Conservation (phyloP, 2,329 filamentous ascomycete genomes). For the Rosellinia necatrix region DNA sequence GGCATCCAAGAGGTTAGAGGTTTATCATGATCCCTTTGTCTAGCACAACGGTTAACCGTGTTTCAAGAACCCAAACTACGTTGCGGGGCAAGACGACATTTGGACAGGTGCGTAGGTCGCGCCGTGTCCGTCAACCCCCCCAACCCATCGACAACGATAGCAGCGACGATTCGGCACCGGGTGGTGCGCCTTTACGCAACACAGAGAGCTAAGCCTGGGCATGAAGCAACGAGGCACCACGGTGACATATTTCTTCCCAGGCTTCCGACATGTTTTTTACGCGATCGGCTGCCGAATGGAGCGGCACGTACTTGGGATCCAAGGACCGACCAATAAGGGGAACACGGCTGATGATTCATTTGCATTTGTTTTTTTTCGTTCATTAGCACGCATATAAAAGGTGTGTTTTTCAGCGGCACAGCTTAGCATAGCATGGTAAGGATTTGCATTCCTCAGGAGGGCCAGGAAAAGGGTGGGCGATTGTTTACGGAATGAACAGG, state of each 20-base stretch:
- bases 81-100: slow-evolving; percentile 3
- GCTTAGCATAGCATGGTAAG: slow-evolving; percentile 12
- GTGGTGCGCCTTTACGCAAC: slow-evolving; percentile 17
- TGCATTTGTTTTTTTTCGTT: slow-evolving; percentile 12
- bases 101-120: slow-evolving; percentile 19
- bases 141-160: slow-evolving; percentile 23
- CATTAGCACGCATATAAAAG: neutral
- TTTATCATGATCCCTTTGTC: slow-evolving; percentile 48
- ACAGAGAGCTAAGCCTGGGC: neutral
- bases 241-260: neutral
- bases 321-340: neutral
- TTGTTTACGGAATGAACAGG: slow-evolving; percentile 18
- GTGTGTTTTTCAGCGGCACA: slow-evolving; percentile 6
- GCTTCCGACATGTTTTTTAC: neutral
- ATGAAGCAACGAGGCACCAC: neutral
- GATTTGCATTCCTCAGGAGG: slow-evolving; percentile 21
- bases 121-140: slow-evolving; percentile 8
- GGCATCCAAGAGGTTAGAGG: slow-evolving; percentile 58
- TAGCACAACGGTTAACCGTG: slow-evolving; percentile 36
- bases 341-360: neutral
- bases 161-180: slow-evolving; percentile 27
- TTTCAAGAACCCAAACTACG: slow-evolving; percentile 22
- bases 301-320: neutral
- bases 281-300: neutral
- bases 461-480: slow-evolving; percentile 16